Evolutionary conservation across 176 grass and related monocot species (phyloP).

Genomic region (Zoysia pacifica): DNA sequence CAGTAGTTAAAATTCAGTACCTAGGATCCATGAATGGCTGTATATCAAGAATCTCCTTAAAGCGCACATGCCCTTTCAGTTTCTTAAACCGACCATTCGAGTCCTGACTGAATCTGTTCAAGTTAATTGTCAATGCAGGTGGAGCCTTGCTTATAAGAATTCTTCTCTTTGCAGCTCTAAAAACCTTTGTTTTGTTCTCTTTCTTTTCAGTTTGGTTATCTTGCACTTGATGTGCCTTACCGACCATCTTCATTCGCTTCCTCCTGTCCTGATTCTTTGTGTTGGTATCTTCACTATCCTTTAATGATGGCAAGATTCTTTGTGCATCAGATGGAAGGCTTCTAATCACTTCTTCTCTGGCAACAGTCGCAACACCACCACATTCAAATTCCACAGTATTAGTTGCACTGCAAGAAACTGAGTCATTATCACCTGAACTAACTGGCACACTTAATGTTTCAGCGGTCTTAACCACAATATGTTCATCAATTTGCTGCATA

Average conservation of each 20-base stretch:
- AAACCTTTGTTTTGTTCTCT: constrained; percentile 57
- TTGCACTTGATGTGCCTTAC: constrained; percentile 37
- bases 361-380: neutral
- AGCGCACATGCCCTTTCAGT: constrained; percentile 80
- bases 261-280: constrained; percentile 43
- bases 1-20: constrained; percentile 45
- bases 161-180: constrained; percentile 86
- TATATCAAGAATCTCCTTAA: constrained; percentile 84
- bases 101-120: constrained; percentile 96
- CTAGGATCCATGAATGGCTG: constrained; percentile 73
- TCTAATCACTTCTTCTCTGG: constrained; percentile 39
- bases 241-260: constrained; percentile 49
- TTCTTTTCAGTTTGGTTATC: constrained; percentile 48
- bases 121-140: constrained; percentile 75
- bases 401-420: constrained; percentile 45
- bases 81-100: constrained; percentile 74
- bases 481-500: constrained; percentile 33
- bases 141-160: constrained; percentile 76
- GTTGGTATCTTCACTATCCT: constrained; percentile 46
- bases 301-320: constrained; percentile 26
- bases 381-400: constrained; percentile 30
- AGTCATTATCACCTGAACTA: constrained; percentile 45
- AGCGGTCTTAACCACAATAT: constrained; percentile 38
- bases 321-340: constrained; percentile 47
- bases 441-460: constrained; percentile 28